Evolutionary conservation across 2,329 filamentous ascomycete genomes (phyloP).

Genomic region (Fusarium sp.): DNA sequence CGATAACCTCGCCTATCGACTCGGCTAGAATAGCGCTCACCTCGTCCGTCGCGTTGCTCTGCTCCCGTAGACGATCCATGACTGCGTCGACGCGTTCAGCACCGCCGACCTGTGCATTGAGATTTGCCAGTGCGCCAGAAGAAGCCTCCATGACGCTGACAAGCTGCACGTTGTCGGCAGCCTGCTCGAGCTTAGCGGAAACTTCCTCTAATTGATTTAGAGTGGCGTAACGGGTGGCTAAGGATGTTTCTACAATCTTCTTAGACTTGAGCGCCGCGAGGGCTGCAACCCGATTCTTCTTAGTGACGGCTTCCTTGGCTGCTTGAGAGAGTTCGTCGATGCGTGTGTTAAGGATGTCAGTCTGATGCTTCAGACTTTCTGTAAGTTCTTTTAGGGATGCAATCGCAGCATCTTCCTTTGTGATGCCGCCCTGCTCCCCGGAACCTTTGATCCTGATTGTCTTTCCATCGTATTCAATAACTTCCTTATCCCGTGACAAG

Average conservation of each 20-base stretch:
- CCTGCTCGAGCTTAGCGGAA: slow-evolving; percentile 85
- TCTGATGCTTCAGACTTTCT: slow-evolving; percentile 78
- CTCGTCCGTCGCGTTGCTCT: slow-evolving; percentile 87
- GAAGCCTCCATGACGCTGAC: slow-evolving; percentile 86
- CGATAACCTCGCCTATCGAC: slow-evolving; percentile 64
- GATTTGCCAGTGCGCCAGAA: slow-evolving; percentile 74
- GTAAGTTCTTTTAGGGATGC: slow-evolving; percentile 86
- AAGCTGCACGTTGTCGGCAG: slow-evolving; percentile 84
- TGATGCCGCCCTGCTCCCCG: slow-evolving; percentile 67
- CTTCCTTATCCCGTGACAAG: slow-evolving; percentile 74
- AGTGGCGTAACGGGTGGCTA: slow-evolving; percentile 78
- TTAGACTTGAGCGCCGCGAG: slow-evolving; percentile 84
- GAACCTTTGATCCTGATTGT: slow-evolving; percentile 79
- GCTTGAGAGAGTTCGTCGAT: slow-evolving; percentile 72
- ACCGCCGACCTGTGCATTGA: slow-evolving; percentile 84
- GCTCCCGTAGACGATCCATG: slow-evolving; percentile 79
- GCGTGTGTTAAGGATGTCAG: slow-evolving; percentile 73
- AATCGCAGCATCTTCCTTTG: slow-evolving; percentile 83
- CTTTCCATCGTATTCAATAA: slow-evolving; percentile 70
- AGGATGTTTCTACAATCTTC: slow-evolving; percentile 81
- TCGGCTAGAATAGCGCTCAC: slow-evolving; percentile 82
- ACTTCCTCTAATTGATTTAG: slow-evolving; percentile 86
- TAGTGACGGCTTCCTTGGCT: slow-evolving; percentile 77
- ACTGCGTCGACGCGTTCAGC: slow-evolving; percentile 80
- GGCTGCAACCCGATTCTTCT: slow-evolving; percentile 80